phyloP scores from a whole-genome alignment of 108 stramenopile genomes.

The Nitzschia inconspicua region DNA sequence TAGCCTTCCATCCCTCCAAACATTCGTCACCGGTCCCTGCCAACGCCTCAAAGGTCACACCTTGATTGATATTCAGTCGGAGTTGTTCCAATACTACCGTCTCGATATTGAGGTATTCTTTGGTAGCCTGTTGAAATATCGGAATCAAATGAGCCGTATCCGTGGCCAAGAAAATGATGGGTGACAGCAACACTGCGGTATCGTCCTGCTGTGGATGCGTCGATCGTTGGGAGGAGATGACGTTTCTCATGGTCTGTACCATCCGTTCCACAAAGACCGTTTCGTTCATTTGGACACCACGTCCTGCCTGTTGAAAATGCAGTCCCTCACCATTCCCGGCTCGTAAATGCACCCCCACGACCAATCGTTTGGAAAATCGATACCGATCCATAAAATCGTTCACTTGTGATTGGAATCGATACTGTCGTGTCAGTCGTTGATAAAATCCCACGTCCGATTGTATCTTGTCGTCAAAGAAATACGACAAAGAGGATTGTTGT shows the following conservation, averaged over 20 bases:
- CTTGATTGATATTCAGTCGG: constrained; percentile 24
- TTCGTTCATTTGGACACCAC: constrained; percentile 22
- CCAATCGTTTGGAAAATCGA: constrained; percentile 32
- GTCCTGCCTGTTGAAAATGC: constrained; percentile 32
- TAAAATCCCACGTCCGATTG: constrained; percentile 40
- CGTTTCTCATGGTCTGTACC: not conserved
- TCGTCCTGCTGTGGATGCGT: not conserved
- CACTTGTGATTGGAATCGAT: constrained; percentile 19
- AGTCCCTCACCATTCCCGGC: constrained; percentile 43
- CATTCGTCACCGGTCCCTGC: constrained; percentile 24
- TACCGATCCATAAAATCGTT: constrained; percentile 26
- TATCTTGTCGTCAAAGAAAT: constrained; percentile 18
- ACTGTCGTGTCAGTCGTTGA: constrained; percentile 14
- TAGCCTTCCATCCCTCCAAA: constrained; percentile 41
- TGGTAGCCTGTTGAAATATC: constrained; percentile 17
- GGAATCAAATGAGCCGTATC: constrained; percentile 42
- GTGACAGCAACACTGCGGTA: not conserved
- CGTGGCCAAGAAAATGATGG: constrained; percentile 48
- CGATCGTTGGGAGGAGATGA: not conserved
- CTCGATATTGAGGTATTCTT: constrained; percentile 2
- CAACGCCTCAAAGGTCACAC: constrained; percentile 31
- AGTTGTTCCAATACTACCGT: constrained; percentile 22
- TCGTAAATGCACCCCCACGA: constrained; percentile 49
- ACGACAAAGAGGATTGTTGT: not conserved
- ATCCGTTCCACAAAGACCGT: constrained; percentile 18